phyloP scores from a whole-genome alignment of 2,329 filamentous ascomycete genomes.

The Colletotrichum viniferum region DNA sequence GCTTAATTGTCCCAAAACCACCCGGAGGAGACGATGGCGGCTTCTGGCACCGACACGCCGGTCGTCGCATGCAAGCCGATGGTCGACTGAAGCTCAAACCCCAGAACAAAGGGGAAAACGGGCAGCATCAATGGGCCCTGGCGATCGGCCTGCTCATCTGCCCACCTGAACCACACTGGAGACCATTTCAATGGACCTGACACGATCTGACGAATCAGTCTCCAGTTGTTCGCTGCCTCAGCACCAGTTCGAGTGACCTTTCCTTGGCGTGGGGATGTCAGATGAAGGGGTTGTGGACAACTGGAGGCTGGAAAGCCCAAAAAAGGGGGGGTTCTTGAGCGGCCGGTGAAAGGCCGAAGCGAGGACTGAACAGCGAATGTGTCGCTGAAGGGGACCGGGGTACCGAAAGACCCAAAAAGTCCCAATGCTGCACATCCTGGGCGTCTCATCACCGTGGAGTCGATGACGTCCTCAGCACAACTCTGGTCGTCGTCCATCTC shows the following conservation, averaged over 20 bases:
- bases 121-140: background rate
- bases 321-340: background rate
- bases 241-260: background rate
- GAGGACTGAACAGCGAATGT: background rate
- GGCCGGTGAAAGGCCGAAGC: constrained; percentile 18
- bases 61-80: background rate
- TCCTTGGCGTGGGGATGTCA: constrained; percentile 19
- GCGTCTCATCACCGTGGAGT: constrained; percentile 16
- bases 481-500: background rate
- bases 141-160: background rate
- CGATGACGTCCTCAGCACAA: constrained; percentile 12
- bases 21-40: background rate
- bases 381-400: background rate
- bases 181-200: background rate
- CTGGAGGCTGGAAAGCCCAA: constrained; percentile 1
- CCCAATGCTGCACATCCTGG: background rate
- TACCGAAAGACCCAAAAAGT: background rate
- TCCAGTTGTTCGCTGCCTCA: background rate
- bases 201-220: background rate
- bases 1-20: background rate
- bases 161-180: background rate
- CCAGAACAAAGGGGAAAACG: background rate
- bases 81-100: background rate
- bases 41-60: background rate
- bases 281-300: constrained; percentile 3